Conservation (phyloP, 352 stramenopile species). For the Halophytophthora batemanensis region DNA sequence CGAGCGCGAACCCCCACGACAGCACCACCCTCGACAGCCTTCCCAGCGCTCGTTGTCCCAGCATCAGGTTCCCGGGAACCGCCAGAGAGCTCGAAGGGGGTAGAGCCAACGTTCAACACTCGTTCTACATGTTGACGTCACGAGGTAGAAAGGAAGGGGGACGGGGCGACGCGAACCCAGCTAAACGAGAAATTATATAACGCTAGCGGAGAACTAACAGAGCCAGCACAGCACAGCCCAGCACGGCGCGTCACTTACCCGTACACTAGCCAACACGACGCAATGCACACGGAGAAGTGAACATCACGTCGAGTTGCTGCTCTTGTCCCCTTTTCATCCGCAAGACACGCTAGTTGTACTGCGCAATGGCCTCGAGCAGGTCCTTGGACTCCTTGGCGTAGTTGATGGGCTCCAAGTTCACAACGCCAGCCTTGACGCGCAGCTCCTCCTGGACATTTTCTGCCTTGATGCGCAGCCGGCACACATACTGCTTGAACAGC, state of each 20-base stretch:
- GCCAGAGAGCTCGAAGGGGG: neutral
- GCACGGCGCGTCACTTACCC: no score
- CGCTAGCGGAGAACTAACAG: neutral
- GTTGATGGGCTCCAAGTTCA: conserved; percentile 92
- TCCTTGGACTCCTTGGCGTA: conserved; percentile 91
- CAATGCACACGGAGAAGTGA: conserved; percentile 5
- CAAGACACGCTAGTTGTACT: conserved; percentile 63
- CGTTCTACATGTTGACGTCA: conserved; percentile 5
- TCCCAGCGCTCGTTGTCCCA: neutral
- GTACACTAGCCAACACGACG: neutral
- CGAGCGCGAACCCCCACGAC: no score
- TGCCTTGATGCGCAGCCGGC: conserved; percentile 92
- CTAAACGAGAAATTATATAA: neutral
- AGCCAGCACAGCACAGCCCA: neutral
- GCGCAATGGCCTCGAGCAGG: conserved; percentile 91
- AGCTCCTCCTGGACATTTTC: conserved; percentile 96
- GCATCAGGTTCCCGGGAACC: conserved; percentile 8
- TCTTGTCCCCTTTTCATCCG: conserved; percentile 5
- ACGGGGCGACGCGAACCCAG: no score
- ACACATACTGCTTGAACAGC: conserved; percentile 88
- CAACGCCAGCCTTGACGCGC: conserved; percentile 92
- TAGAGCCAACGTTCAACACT: neutral
- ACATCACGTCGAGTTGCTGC: conserved; percentile 1
- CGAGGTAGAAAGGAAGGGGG: no score
- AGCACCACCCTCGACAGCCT: neutral